Conservation (phyloP, 176 grass and related monocot species). For the Paspalum notatum region DNA sequence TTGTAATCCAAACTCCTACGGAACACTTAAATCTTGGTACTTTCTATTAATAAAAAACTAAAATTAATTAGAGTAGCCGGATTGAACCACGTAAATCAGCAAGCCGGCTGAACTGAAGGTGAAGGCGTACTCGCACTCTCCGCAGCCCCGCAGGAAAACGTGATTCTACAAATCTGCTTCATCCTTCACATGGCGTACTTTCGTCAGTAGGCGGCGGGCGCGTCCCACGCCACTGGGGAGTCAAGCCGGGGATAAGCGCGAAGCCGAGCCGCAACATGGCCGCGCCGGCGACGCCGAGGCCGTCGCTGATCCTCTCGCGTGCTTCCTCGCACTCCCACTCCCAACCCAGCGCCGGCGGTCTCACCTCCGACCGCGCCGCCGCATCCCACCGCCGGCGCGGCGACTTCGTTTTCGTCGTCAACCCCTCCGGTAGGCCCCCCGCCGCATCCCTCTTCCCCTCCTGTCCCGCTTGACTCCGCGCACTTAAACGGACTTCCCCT, state of each 20-base stretch:
- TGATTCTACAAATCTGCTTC: neutral
- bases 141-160: neutral
- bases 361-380: constrained; percentile 38
- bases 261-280: constrained; percentile 31
- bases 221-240: no score
- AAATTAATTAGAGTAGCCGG: no score
- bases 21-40: no score
- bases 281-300: constrained; percentile 37
- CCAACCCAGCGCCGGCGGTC: constrained; percentile 35
- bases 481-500: neutral
- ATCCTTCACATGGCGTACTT: neutral
- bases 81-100: no score
- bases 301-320: constrained; percentile 35
- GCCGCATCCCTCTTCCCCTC: neutral
- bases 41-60: no score
- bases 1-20: no score
- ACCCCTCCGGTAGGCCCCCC: constrained; percentile 66
- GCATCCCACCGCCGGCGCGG: constrained; percentile 50
- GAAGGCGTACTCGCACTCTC: no score
- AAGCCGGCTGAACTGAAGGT: no score
- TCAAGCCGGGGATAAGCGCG: constrained; percentile 37
- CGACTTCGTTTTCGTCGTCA: constrained; percentile 88
- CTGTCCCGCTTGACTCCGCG: neutral
- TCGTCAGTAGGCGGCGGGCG: neutral
- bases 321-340: constrained; percentile 40